Evolutionary conservation across 495 filamentous ascomycete species (phyloP).

Genomic region (Penicillium bovifimosum): DNA sequence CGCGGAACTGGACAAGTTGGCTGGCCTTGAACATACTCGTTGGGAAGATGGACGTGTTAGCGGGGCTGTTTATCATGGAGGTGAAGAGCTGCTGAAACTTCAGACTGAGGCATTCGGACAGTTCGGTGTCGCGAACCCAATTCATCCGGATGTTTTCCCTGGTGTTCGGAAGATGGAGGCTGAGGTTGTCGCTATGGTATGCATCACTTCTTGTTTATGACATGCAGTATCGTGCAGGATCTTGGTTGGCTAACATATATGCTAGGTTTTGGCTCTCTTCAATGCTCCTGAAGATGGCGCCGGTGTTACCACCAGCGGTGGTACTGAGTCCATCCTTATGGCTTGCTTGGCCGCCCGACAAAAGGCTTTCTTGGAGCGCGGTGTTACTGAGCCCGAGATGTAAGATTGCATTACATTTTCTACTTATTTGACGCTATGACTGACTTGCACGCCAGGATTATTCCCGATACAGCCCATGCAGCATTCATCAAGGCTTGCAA

Average conservation of each 20-base stretch:
- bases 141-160: conserved; percentile 98
- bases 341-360: conserved; percentile 82
- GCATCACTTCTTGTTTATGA: conserved; percentile 1
- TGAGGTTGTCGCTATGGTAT: conserved; percentile 92
- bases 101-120: conserved; percentile 88
- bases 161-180: conserved; percentile 99
- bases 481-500: conserved; percentile 92
- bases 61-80: conserved; percentile 95
- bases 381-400: conserved; percentile 94
- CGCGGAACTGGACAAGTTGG: conserved; percentile 72
- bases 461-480: conserved; percentile 90
- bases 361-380: conserved; percentile 78
- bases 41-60: conserved; percentile 97
- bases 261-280: conserved; percentile 73
- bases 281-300: conserved; percentile 79
- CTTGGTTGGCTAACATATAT: not conserved
- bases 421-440: not conserved
- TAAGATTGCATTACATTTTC: conserved; percentile 29
- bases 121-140: conserved; percentile 96
- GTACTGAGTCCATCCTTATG: conserved; percentile 95
- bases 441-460: conserved; percentile 57
- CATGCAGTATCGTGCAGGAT: not conserved
- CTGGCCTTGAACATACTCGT: conserved; percentile 82
- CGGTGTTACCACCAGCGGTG: conserved; percentile 87
- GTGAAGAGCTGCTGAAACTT: conserved; percentile 72